Evolutionary conservation across 176 grass and related monocot genomes (phyloP).

Genomic region (Oryza glaberrima): DNA sequence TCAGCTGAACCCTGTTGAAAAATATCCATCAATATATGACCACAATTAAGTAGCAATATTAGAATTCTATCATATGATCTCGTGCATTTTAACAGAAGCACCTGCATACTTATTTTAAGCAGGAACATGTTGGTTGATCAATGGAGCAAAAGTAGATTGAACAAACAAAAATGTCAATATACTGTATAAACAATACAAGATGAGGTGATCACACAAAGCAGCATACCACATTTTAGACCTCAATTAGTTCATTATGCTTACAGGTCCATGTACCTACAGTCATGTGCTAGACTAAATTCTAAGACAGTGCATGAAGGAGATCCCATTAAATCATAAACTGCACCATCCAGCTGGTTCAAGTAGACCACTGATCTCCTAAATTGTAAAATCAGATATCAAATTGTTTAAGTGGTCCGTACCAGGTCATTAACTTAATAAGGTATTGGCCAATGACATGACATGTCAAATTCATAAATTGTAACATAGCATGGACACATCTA

Average conservation of each 20-base stretch:
- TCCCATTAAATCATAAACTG: constrained; percentile 12
- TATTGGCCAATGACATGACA: background rate
- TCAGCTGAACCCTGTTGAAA: constrained; percentile 88
- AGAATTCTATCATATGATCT: background rate
- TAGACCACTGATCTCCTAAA: background rate
- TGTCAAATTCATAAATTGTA: background rate
- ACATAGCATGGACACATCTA: background rate
- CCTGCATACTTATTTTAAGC: background rate
- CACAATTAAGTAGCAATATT: background rate
- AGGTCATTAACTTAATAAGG: background rate
- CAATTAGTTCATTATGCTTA: background rate
- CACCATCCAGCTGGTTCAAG: background rate
- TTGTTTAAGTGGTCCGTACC: background rate
- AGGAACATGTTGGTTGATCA: background rate
- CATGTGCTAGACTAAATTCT: constrained; percentile 5
- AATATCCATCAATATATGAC: constrained; percentile 33
- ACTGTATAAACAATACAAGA: background rate
- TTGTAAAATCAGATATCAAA: constrained; percentile 14
- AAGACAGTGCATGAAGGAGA: background rate
- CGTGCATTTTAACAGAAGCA: constrained; percentile 6
- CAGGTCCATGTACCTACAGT: background rate
- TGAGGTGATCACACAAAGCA: background rate
- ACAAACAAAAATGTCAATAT: background rate
- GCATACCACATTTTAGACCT: background rate
- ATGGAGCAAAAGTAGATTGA: background rate